These are phyloP conservation scores for Citrus cavaleriei DNA, from an alignment of 345 rosid species.

Conservation along the genomic window DNA sequence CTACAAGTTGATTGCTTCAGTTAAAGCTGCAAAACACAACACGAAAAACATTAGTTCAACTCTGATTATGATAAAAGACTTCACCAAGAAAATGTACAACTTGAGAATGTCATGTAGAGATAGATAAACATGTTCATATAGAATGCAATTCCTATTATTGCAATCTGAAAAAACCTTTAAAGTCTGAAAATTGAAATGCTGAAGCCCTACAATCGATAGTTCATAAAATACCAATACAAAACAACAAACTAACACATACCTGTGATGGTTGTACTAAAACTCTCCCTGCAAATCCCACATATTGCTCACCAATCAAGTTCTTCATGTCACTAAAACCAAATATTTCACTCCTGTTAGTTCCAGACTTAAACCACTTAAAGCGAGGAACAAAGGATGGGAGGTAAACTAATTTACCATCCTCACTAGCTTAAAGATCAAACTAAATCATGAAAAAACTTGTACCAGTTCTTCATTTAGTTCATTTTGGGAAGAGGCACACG, in stretches of 20 bases:
- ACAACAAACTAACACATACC: conserved; percentile 31
- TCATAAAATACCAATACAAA: neutral
- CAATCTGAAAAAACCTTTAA: too few species aligned
- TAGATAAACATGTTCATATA: too few species aligned
- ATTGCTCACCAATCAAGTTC: conserved; percentile 74
- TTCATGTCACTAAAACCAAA: conserved; percentile 73
- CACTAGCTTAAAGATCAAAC: neutral
- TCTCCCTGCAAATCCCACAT: conserved; percentile 82
- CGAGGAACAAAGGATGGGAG: neutral
- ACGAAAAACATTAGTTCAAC: neutral
- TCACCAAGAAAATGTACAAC: neutral
- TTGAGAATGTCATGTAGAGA: too few species aligned
- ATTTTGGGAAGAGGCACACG: too few species aligned
- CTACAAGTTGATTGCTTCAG: conserved; percentile 88
- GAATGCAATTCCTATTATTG: too few species aligned
- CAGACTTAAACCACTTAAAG: too few species aligned
- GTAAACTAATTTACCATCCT: neutral
- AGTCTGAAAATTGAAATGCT: too few species aligned
- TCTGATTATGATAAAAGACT: neutral
- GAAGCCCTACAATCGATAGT: neutral
- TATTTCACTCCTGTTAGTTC: neutral
- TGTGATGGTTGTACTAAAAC: conserved; percentile 75
- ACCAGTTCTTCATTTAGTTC: too few species aligned
- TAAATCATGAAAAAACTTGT: neutral
- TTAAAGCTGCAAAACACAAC: conserved; percentile 57